These are phyloP conservation scores for Haplosporangium sp. DNA, from an alignment of 371 early-diverging fungal genomes.

Conservation along the genomic window DNA sequence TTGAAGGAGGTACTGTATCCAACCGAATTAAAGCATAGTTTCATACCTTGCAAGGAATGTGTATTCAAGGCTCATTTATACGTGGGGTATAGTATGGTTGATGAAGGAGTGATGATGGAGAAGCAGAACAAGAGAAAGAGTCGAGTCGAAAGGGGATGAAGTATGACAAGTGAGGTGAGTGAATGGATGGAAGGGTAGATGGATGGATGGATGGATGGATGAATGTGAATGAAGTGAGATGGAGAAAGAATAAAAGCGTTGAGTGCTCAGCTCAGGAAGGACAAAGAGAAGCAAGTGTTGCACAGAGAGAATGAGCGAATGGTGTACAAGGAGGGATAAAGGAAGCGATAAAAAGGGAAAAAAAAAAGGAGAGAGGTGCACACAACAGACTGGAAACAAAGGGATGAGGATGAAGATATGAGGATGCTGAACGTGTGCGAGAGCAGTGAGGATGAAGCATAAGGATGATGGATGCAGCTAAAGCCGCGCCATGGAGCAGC, in stretches of 20 bases:
- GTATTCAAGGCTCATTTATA: too few relatives aligned
- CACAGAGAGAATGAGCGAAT: not conserved
- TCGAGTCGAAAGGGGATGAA: not conserved
- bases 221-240: conserved; percentile 1
- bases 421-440: too few relatives aligned
- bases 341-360: not conserved
- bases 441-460: too few relatives aligned
- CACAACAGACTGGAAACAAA: too few relatives aligned
- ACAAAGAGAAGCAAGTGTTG: not conserved
- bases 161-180: not conserved
- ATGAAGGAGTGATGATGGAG: not conserved
- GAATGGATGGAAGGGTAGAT: not conserved
- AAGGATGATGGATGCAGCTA: too few relatives aligned
- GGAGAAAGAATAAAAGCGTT: not conserved
- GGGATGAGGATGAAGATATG: too few relatives aligned
- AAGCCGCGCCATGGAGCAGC: too few relatives aligned
- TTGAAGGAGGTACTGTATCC: too few relatives aligned
- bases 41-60: too few relatives aligned
- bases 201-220: not conserved
- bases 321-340: not conserved
- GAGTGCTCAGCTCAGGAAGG: not conserved
- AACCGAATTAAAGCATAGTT: too few relatives aligned
- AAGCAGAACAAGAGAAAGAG: not conserved
- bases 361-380: not conserved
- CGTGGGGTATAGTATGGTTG: too few relatives aligned